Evolutionary conservation across 2,329 filamentous ascomycete genomes (phyloP).

Genomic region (Microsporum ferrugineum): DNA sequence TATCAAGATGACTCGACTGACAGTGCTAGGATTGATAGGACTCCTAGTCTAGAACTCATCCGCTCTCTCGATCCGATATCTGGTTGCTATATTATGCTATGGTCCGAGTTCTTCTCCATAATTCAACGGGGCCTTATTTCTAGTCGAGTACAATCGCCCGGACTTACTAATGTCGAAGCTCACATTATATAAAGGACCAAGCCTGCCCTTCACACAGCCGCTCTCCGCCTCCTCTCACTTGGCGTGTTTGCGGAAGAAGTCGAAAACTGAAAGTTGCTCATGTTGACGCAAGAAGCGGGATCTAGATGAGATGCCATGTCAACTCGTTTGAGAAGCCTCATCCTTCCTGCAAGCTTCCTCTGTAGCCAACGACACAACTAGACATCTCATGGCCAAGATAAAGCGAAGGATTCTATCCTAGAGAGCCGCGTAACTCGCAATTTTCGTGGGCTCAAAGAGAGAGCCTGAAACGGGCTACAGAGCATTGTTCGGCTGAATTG

Average conservation of each 20-base stretch:
- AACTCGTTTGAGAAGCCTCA: neutral
- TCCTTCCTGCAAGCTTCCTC: neutral
- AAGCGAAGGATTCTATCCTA: neutral
- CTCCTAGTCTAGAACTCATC: neutral
- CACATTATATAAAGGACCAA: neutral
- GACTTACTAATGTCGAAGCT: neutral
- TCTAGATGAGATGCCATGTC: neutral
- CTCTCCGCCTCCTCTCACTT: neutral
- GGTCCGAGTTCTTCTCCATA: neutral
- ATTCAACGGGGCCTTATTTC: neutral
- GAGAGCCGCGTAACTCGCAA: neutral
- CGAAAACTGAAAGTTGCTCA: neutral
- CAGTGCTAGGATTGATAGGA: neutral
- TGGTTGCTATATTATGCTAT: no score
- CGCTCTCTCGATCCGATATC: neutral
- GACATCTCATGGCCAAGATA: neutral
- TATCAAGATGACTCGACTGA: neutral
- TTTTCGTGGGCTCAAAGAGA: neutral
- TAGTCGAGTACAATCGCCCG: neutral
- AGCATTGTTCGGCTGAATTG: neutral
- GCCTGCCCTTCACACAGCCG: neutral
- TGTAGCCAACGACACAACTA: neutral
- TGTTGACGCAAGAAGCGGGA: neutral
- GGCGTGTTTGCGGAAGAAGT: neutral
- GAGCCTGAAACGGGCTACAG: neutral